Evolutionary conservation across 768 basidiomycete species (phyloP), one percentile per base, ranked within the genome.

Genomic region (Podaxis rugospora): DNA sequence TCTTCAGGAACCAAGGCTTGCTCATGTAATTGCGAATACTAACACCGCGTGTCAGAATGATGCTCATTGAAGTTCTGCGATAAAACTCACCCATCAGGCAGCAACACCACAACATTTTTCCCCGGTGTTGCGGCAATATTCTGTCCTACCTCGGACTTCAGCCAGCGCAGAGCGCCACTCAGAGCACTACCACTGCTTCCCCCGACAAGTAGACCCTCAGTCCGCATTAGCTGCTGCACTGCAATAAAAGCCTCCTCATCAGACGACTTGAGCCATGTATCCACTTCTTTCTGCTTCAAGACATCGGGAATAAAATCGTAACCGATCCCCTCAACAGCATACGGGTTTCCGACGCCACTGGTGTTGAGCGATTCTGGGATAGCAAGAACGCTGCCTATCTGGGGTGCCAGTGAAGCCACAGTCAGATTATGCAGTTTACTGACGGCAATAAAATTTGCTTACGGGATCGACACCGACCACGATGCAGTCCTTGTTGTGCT

Each of bases 11-110:
- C 94, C 94, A 96, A 10, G 87, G 83, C 69, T 94, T 95, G 75
- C 89, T 90, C 86, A 96, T 95, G 69, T 96, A 96, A 71, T 96
- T 96, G 66, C 94, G 83, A 57, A 97, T 87, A 1, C 95, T 93
- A 64, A 25, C 52, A 16, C 32, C 10, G 16, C 37, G 39, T 2
- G 13, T 54, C 39, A 67, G 52, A 42, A 55, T 23, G 14, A 57
- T 57, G 14, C 40, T 54, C 55, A 51, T 10, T 14, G 53, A 66
- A 16, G 51, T 18, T 21, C 5, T 49, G 32, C 11, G 42, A 37
- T 21, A 37, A 56, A 0, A 76, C 90, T 74, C 66, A 93, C 93
- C 93, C 94, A 68, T 99, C 97, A 39, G 97, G 86, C 7, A 97
- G 76, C 28, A 99, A 66, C 0, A 98, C 80, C 0, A 99, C 92